Evolutionary conservation across 305 asterid genomes (phyloP), one percentile per base, ranked within the genome.

Genomic region (Euphrasia arctica): DNA sequence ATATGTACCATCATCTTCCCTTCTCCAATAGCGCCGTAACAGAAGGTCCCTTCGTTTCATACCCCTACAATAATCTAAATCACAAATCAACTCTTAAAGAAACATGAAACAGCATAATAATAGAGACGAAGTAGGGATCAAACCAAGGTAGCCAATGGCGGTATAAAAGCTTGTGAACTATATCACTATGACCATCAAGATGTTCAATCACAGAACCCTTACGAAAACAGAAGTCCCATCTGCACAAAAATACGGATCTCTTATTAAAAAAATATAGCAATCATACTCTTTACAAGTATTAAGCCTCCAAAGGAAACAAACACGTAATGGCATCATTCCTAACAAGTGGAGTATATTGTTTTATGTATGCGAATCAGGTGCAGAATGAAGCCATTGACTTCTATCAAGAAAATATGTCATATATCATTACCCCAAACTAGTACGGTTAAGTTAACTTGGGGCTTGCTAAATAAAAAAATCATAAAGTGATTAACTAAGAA

Each of bases 1-100:
- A 39, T 93, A 93, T 50, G 99, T 90, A 51, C 97, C 99, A 67
- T 90, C 99, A 58, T 93, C 99, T 80, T 93, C 99, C 78, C 99
- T 84, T 82, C 99, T 85, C 99, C 99, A 93, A 69, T 93, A 93
- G 68, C 99, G 92, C 66, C 86, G 82, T 73, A 93, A 75, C 59
- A 93, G 79, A 78, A 93, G 93, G 81, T 93, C 99, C 80, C 99
- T 84, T 70, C 75, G 70, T 70, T 77, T 82, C 99, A 90, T 90
- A 63, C 99, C 96, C 99, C 98, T 93, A 77, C 72, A 77, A 67
- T 14, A 70, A 49, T 57, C 42, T 60, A 64, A 52, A 64, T 63
- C 59, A 58, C 41, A 63, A 64, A 63, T 65, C 51, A 61, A 62
- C 54, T 48, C 22, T 31, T 9, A 52, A 60, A 64, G 62, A 52